Evolutionary conservation across 2,329 filamentous ascomycete genomes (phyloP), one percentile per base, ranked within the genome.

Genomic region (Colletotrichum aenigma): DNA sequence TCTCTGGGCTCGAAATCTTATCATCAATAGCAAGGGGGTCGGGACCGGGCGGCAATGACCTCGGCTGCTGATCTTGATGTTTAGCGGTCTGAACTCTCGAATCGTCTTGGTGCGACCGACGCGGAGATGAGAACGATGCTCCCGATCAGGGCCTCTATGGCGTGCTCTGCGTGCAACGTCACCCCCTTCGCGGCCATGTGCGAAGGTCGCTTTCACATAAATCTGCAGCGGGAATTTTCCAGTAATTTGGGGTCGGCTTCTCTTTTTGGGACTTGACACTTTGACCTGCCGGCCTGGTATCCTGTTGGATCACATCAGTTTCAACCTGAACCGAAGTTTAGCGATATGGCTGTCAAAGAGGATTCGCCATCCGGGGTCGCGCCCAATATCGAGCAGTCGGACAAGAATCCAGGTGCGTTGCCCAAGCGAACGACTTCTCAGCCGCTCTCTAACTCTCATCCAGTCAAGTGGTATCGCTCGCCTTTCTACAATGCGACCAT

Each of bases 401-500:
- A 64, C 18, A 48, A 24, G 6, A 7, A 64, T 16, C 13, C 13
- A 13, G 38, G 69, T 72, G 26, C 13, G 24, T 12, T 7, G 8
- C 6, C 16, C 5, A 15, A 9, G 6, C 13, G 15, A 4, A 13
- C 21, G n/a, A 32, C 16, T 7, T 21, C 48, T 10, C 13, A 21
- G n/a, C 18, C 3, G 26, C 28, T n/a, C 12, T 34, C 69, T 66
- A 2, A 32, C 1, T 24, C 8, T 7, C 28, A 10, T 32, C 6
- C 18, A 74, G 71, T 64, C 56, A 80, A 70, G 70, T 82, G 81
- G 81, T 74, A 82, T 10, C 79, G 77, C 1, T 78, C 81, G 1
- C 76, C 80, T 0, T 71, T 80, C 8, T 82, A 81, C 67, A 82
- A 82, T 69, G 80, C 80, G 6, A 82, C 81, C 0, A 79, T 82